A percentile compares a stretch with the other conserved stretches of the same genome.
Conservation (phyloP, 2,329 filamentous ascomycete species). For the Diatrype stigma region DNA sequence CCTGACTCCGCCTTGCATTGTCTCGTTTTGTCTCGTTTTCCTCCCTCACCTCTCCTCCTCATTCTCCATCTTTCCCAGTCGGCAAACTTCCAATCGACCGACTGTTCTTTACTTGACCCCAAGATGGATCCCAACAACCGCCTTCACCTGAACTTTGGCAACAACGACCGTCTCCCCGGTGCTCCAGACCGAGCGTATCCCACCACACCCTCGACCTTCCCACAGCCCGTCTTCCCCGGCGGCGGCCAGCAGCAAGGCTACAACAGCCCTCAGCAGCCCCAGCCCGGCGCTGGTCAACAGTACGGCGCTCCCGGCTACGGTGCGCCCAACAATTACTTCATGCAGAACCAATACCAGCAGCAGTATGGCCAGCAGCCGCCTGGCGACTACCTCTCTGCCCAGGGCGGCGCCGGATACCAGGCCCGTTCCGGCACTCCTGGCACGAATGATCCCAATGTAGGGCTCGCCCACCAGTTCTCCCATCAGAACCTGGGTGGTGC, state of each 20-base stretch:
- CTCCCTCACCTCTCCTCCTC: not conserved
- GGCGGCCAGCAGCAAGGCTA: conserved; percentile 42
- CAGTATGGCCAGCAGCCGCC: conserved; percentile 27
- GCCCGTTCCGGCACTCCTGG: conserved; percentile 54
- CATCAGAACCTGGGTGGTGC: conserved; percentile 85
- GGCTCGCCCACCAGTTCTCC: conserved; percentile 91
- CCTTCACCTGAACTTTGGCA: conserved; percentile 63
- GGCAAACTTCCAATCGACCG: no score
- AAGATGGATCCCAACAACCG: conserved; percentile 55
- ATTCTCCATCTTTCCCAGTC: no score
- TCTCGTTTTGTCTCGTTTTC: not conserved
- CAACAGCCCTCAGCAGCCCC: conserved; percentile 42
- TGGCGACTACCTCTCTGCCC: conserved; percentile 24
- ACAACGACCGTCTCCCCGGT: conserved; percentile 59
- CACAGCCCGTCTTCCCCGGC: conserved; percentile 71
- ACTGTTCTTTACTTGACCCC: conserved; percentile 5
- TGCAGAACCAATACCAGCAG: conserved; percentile 53
- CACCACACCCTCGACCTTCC: conserved; percentile 92
- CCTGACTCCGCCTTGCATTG: not conserved
- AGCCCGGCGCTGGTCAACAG: conserved; percentile 30
- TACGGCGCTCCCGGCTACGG: conserved; percentile 43
- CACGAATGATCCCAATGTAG: conserved; percentile 80
- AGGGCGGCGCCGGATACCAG: conserved; percentile 37
- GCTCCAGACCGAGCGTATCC: conserved; percentile 67
- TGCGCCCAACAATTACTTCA: conserved; percentile 54